These are phyloP conservation scores for Globisporangium nagaii DNA, from an alignment of 352 stramenopile species.

Conservation along the genomic window DNA sequence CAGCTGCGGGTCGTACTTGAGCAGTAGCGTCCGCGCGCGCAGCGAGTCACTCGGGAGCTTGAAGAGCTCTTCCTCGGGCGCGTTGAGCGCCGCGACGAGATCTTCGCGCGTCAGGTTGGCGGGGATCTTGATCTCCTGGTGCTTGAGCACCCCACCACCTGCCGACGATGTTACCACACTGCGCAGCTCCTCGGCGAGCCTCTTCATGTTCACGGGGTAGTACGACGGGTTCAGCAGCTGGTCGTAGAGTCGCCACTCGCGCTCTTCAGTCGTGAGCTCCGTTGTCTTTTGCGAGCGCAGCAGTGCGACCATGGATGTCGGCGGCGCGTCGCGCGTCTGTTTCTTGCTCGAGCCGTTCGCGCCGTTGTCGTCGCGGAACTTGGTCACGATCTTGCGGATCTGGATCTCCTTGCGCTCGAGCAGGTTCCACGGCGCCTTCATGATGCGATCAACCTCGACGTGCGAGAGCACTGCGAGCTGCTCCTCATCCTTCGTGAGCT, in stretches of 20 bases:
- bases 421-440: slow-evolving; percentile 70
- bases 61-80: slow-evolving; percentile 65
- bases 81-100: slow-evolving; percentile 52
- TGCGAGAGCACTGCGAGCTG: slow-evolving; percentile 49
- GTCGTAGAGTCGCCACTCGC: slow-evolving; percentile 67
- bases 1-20: slow-evolving; percentile 62
- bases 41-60: slow-evolving; percentile 56
- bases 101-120: slow-evolving; percentile 50
- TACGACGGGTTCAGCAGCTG: slow-evolving; percentile 67
- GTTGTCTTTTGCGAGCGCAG: slow-evolving; percentile 41
- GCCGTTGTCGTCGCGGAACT: slow-evolving; percentile 50
- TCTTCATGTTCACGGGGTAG: slow-evolving; percentile 51
- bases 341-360: slow-evolving; percentile 1
- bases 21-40: slow-evolving; percentile 47
- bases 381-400: slow-evolving; percentile 65
- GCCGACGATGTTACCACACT: not conserved
- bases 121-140: slow-evolving; percentile 20
- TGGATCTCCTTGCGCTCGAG: slow-evolving; percentile 70
- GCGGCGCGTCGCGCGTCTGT: slow-evolving; percentile 9
- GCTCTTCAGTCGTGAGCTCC: slow-evolving; percentile 57
- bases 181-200: slow-evolving; percentile 18
- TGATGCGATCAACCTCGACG: slow-evolving; percentile 61
- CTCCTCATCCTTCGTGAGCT: slow-evolving; percentile 63
- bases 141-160: slow-evolving; percentile 1
- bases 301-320: slow-evolving; percentile 33